Conservation (phyloP, 345 rosid genomes). For the Salix koriyanagi region DNA sequence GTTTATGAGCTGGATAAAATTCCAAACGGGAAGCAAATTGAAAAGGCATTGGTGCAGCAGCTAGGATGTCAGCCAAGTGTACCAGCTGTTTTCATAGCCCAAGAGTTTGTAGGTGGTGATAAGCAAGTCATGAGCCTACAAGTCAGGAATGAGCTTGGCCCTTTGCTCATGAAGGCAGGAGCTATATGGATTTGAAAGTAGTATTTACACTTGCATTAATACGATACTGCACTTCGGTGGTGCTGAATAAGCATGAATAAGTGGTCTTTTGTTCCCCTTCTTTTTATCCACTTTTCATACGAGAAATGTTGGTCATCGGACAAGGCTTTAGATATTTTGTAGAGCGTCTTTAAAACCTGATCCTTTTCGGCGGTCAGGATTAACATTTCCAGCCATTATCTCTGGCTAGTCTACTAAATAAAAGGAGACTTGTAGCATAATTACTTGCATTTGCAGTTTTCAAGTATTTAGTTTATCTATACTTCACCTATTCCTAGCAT, state of each 20-base stretch:
- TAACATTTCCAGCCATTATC: neutral
- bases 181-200: conserved; percentile 69
- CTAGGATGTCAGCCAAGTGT: conserved; percentile 55
- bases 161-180: conserved; percentile 64
- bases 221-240: neutral
- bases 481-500: too few relatives aligned
- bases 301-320: neutral
- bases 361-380: neutral
- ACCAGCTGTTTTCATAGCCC: conserved; percentile 82
- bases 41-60: conserved; percentile 52
- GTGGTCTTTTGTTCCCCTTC: neutral
- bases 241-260: neutral
- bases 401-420: neutral
- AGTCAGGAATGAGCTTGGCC: conserved; percentile 56
- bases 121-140: conserved; percentile 70
- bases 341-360: neutral
- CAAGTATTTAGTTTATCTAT: neutral
- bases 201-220: neutral
- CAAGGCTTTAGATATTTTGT: neutral
- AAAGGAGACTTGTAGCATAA: neutral
- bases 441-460: neutral
- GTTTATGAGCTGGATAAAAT: conserved; percentile 69
- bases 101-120: conserved; percentile 67
- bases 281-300: too few relatives aligned
- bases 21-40: conserved; percentile 51